Conservation (phyloP, 2,329 filamentous ascomycete genomes). For the Ampelomyces quisqualis region DNA sequence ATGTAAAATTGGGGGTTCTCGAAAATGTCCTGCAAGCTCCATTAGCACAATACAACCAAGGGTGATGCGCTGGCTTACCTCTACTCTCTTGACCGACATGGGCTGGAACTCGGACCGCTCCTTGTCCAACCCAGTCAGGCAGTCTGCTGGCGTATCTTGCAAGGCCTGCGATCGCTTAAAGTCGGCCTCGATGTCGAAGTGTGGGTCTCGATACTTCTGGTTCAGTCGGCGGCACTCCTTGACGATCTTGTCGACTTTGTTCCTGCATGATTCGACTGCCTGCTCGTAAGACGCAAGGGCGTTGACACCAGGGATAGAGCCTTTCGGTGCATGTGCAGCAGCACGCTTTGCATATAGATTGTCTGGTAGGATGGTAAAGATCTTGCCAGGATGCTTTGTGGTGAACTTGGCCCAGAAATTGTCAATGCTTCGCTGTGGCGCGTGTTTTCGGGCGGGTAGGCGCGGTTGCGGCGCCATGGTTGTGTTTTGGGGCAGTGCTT, state of each 20-base stretch:
- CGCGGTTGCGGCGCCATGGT: conserved; percentile 18
- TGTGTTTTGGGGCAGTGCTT: conserved; percentile 6
- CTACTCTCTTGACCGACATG: conserved; percentile 72
- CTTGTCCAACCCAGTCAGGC: conserved; percentile 52
- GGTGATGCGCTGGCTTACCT: no score
- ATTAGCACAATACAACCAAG: no score
- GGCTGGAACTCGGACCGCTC: conserved; percentile 52
- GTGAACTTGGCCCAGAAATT: conserved; percentile 72
- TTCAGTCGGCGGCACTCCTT: conserved; percentile 72
- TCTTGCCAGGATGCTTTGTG: conserved; percentile 70
- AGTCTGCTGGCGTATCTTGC: conserved; percentile 47
- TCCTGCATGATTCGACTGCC: conserved; percentile 66
- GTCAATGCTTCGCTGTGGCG: conserved; percentile 67
- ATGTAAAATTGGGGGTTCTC: conserved; percentile 75
- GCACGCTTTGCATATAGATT: conserved; percentile 65
- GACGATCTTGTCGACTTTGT: conserved; percentile 59
- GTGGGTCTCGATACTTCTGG: conserved; percentile 81
- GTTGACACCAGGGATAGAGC: conserved; percentile 61
- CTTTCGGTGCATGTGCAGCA: conserved; percentile 56
- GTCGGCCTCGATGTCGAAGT: conserved; percentile 82
- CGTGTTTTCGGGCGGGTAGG: conserved; percentile 49
- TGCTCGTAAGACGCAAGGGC: conserved; percentile 70
- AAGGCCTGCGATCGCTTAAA: conserved; percentile 54
- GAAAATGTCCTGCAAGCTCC: conserved; percentile 69
- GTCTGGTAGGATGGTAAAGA: conserved; percentile 68